Base-by-base conservation (phyloP, 331 rosid genomes). In the Cucumis variabilis region DNA sequence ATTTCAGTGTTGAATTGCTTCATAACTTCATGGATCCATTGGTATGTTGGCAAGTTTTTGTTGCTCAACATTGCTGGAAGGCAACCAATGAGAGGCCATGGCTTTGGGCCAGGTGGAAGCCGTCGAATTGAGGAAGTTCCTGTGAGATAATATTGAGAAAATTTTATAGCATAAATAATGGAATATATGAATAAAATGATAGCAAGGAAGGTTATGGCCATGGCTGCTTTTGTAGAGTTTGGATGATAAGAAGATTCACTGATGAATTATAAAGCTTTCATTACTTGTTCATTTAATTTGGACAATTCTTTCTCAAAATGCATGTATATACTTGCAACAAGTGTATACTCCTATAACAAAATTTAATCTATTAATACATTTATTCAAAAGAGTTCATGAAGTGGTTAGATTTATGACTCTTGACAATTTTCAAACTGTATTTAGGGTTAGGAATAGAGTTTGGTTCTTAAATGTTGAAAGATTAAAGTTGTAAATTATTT, bases 1-100 rank as follows among this genome's bases (percentile, higher is more conserved):
- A 71, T 71, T 71, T 71, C 77, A 71, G 77, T 71, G 77, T 71
- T 71, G 50, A 28, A 30, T 71, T 60, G n/a, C 66, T 60, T 60
- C 66, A 60, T 55, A 3, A 55, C 7, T 19, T 0, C n/a, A 60
- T 60, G 77, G 10, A 71, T 71, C 77, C 77, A 71, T 28, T 7
- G 48, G n/a, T 71, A 1, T 16, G 77, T 7, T 60, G 66, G 44
- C 48, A 2, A 37, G 4, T 15, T 13, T 16, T 13, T 28, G n/a
- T 30, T 30, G 5, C 11, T 0, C 48, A 15, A 71, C 77, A 71
- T 71, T 71, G 48, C 13, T 19, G 77, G 77, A 21, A 71, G 77
- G 77, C 75, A 69, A 7, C 75, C 75, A 1, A 69, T 6, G 75
- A 69, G 33, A 25, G 75, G 75, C 75, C 75, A 69, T 13, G 75